Base-by-base conservation (phyloP, 306 rosid genomes). In the Sechiopsis laciniata region DNA sequence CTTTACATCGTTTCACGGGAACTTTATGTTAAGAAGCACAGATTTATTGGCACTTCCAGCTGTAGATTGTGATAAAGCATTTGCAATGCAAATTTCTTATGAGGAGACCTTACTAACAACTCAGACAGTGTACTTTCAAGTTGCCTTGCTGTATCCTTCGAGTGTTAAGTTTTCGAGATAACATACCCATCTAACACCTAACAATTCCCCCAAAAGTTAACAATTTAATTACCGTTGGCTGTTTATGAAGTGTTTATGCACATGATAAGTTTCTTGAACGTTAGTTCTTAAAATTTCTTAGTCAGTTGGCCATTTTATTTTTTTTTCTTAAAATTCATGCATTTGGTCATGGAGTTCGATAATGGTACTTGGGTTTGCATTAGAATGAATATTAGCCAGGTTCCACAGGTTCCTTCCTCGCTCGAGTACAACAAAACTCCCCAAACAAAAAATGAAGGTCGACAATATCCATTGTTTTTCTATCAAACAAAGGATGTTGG, bases 51-150 rank as follows among this genome's bases (percentile, higher is more conserved):
- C 99, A 58, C 97, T 95, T 83, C 99, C 99, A 64, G 95, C 99
- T 74, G 99, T 95, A 50, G 99, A 95, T 83, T 88, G 95, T 86
- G 99, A 95, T 83, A 95, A 95, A 88, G 96, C 99, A 54, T 95
- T 89, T 51, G 97, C 99, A 56, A 85, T 89, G 91, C 99, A 95
- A 87, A 68, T 91, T 69, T 87, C 91, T 80, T 97, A 90, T 62
- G 99, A 95, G 77, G 99, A 95, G 81, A 84, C 99, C 55, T 80
- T 95, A 79, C 75, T 95, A 77, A 88, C 97, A 37, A 95, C 91
- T 77, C 97, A 82, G 85, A 91, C 95, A 46, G 93, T 89, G 80
- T 95, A 89, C 83, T 95, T 95, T 86, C 99, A 95, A 88, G 97
- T 89, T 78, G 99, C 96, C 65, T 85, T 95, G 86, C 82, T 91